These are phyloP conservation scores for Aspergillus sclerotiicarbonarius DNA, from an alignment of 495 filamentous ascomycete genomes.

Conservation along the genomic window DNA sequence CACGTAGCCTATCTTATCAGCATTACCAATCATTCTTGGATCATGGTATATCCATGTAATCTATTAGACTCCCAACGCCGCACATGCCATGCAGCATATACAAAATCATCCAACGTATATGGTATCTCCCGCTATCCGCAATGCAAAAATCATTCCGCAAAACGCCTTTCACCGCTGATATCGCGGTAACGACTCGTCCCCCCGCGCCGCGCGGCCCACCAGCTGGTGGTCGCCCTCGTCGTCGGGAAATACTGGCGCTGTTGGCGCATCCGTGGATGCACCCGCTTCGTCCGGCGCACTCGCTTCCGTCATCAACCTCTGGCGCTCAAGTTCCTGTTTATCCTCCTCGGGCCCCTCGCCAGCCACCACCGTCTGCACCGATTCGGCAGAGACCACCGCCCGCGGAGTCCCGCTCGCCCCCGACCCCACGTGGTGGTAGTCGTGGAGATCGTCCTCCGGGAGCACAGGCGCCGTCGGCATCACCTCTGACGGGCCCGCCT, in stretches of 20 bases:
- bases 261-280: constrained; percentile 43
- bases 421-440: constrained; percentile 37
- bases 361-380: constrained; percentile 38
- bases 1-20: too few relatives aligned
- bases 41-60: neutral
- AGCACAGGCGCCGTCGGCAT: constrained; percentile 39
- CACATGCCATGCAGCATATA: constrained; percentile 4
- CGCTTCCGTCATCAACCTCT: constrained; percentile 65
- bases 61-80: neutral
- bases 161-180: constrained; percentile 40
- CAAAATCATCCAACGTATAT: constrained; percentile 16
- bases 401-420: constrained; percentile 27
- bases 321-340: constrained; percentile 81
- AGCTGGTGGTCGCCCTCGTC: constrained; percentile 59
- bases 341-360: constrained; percentile 54
- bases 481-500: constrained; percentile 46
- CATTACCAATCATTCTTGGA: neutral
- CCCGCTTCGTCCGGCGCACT: constrained; percentile 57
- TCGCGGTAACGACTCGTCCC: constrained; percentile 48
- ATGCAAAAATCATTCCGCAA: constrained; percentile 20
- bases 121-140: constrained; percentile 27
- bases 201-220: constrained; percentile 37
- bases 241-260: constrained; percentile 65
- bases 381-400: constrained; percentile 41
- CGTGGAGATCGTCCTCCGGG: constrained; percentile 39